Base-by-base conservation (phyloP, 139 green algal species). In the Mychonastes homosphaera region DNA sequence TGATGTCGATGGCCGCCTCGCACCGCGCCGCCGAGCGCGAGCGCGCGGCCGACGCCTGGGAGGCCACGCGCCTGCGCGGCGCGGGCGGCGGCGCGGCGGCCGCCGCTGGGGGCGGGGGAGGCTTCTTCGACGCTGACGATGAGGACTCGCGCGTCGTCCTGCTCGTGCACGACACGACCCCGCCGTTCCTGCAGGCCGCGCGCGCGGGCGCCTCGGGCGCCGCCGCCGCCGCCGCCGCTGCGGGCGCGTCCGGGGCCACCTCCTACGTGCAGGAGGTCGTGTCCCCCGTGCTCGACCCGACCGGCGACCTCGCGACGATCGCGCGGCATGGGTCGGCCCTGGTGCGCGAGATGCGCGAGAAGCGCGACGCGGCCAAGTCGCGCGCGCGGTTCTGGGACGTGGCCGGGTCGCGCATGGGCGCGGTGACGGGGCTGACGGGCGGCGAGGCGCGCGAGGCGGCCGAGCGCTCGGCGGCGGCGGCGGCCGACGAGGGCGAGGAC, bases 81-180 rank as follows among this genome's bases (percentile, higher is more conserved):
- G 84, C n/a, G 70, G 3, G 91, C 91, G 13, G 89, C 95, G 26
- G 89, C 80, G n/a, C 72, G 79, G 18, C 61, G 75, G 40, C 74
- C 77, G 12, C 78, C 92, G 78, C 79, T 86, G 48, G 21, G 60
- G 6, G 39, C 15, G 39, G 39, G 39, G 39, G 15, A 15, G 10
- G 26, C 16, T 60, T 18, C 41, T 52, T 58, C 45, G 38, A 18
- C n/a, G 10, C n/a, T 29, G 72, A 86, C 43, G 84, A 95, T 39
- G 74, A 86, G 1, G 87, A 96, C 53, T 57, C 78, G 36, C 70
- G 84, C 2, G 79, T 89, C 49, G 60, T 97, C 53, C 83, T 98
- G 72, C 72, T 98, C 43, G 90, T 98, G 51, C 92, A 98, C 66
- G 91, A 98, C 78, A 93, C 88, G 38, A 88, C 88, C 71, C 92